A percentile compares a stretch with the other conserved stretches of the same genome.
phyloP scores from a whole-genome alignment of 805 yeast species.

The Metschnikowia reukaufii region DNA sequence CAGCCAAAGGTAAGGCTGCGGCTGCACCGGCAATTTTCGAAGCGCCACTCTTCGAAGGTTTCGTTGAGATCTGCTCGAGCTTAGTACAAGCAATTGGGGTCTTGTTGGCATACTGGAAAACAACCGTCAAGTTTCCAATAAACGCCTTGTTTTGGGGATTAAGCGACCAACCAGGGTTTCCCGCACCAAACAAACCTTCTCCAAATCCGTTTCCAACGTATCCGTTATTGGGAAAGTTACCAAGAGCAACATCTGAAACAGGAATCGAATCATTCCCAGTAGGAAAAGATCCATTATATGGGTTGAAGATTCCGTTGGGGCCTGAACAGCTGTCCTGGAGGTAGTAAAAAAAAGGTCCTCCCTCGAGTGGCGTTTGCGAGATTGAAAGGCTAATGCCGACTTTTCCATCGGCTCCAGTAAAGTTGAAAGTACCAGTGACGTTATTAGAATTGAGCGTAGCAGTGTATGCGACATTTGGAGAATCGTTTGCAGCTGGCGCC shows the following conservation, averaged over 20 bases:
- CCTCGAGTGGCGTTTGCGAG: slow-evolving; percentile 62
- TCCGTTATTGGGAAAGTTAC: slow-evolving; percentile 20
- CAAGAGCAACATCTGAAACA: slow-evolving; percentile 28
- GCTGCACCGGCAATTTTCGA: slow-evolving; percentile 1
- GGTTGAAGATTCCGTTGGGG: slow-evolving; percentile 60
- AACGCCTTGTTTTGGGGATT: slow-evolving; percentile 52
- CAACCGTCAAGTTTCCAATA: slow-evolving; percentile 52
- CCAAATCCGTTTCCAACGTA: slow-evolving; percentile 46
- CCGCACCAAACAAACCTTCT: slow-evolving; percentile 53
- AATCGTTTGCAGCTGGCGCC: background rate
- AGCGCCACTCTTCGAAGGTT: slow-evolving; percentile 1
- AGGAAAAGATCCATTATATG: slow-evolving; percentile 52
- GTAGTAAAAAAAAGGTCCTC: slow-evolving; percentile 70
- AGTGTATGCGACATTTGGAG: background rate
- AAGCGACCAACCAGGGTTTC: slow-evolving; percentile 59
- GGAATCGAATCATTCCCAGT: slow-evolving; percentile 53
- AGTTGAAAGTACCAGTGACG: slow-evolving; percentile 22
- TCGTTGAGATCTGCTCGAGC: slow-evolving; percentile 21
- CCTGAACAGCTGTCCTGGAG: slow-evolving; percentile 53
- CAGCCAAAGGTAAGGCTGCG: slow-evolving; percentile 13
- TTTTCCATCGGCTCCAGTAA: slow-evolving; percentile 42
- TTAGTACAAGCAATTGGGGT: slow-evolving; percentile 41
- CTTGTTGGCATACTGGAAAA: slow-evolving; percentile 24
- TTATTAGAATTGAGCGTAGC: background rate
- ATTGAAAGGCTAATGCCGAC: slow-evolving; percentile 67